phyloP scores from a whole-genome alignment of 2,329 filamentous ascomycete species.

The Acephala macrosclerotiorum region DNA sequence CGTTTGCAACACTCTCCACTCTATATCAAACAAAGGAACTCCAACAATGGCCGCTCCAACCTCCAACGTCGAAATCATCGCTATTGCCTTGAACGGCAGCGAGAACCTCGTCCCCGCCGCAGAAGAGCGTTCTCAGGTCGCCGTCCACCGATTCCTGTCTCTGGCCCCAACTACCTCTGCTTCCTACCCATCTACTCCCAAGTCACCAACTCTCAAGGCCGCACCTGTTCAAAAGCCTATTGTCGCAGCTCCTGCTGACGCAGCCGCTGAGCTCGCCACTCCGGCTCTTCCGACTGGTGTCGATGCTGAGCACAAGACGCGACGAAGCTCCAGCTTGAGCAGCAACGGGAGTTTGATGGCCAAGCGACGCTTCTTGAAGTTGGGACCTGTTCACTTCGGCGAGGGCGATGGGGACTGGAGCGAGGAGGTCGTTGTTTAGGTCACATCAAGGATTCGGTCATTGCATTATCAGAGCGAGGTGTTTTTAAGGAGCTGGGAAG shows the following conservation, averaged over 20 bases:
- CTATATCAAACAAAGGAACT: slow-evolving; percentile 11
- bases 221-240: slow-evolving; percentile 15
- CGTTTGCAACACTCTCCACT: slow-evolving; percentile 16
- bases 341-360: slow-evolving; percentile 23
- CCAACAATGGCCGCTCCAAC: slow-evolving; percentile 30
- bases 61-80: slow-evolving; percentile 26
- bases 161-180: slow-evolving; percentile 39
- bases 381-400: slow-evolving; percentile 41
- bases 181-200: slow-evolving; percentile 34
- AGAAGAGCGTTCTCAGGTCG: slow-evolving; percentile 23
- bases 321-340: slow-evolving; percentile 33
- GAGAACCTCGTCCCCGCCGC: slow-evolving; percentile 33
- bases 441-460: background rate
- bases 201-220: slow-evolving; percentile 13
- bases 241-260: slow-evolving; percentile 8
- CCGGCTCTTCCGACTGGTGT: slow-evolving; percentile 15
- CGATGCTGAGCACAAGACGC: slow-evolving; percentile 22
- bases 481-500: background rate
- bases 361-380: slow-evolving; percentile 37
- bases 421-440: slow-evolving; percentile 36
- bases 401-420: slow-evolving; percentile 40
- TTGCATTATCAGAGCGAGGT: slow-evolving; percentile 12
- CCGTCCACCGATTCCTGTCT: slow-evolving; percentile 37
- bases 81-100: slow-evolving; percentile 25
- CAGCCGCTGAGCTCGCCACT: slow-evolving; percentile 13